Base-by-base conservation (phyloP, 2,329 filamentous ascomycete genomes). In the Fusarium sacchari region DNA sequence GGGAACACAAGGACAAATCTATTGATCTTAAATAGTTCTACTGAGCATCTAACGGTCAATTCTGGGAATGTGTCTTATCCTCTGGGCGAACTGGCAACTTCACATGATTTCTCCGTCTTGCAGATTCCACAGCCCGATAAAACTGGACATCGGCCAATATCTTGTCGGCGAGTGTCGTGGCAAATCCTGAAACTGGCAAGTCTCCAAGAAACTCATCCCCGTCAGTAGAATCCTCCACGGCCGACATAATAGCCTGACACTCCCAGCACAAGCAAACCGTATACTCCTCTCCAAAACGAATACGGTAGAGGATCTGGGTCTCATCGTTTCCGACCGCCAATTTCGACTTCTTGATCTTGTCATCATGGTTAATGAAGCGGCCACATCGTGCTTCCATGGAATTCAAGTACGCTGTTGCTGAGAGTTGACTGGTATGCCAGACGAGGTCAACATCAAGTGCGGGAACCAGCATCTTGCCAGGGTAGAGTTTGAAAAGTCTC, bases 381-480 rank as follows among this genome's bases (percentile, higher is more conserved):
- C 80, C 77, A 18, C 66, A 72, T 0, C 61, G 60, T 14, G 57
- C 40, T 52, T 71, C 62, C 50, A 71, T 69, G 3, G 68, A 67
- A 39, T 60, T 42, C 6, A 42, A 63, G 69, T 84, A 84, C 0
- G 60, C 58, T 8, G 22, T 50, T 1, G 81, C 71, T 11, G 80
- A 81, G 60, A 80, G 80, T 63, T 84, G 83, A 65, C 84, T 83
- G 7, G 83, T 84, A 60, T 84, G 82, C 83, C 83, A 85, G 13
- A 77, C 82, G 9, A 85, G 75, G 55, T 85, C 83, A 30, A 85
- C 79, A 42, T 84, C 83, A 6, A 83, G 74, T 5, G 82, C 82
- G 2, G 83, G 83, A 13, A 84, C 83, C 4, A 82, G 67, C 58
- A 79, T 79, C 26, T 70, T 79, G 14, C 71, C 67, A 2, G 79